Evolutionary conservation across 2,329 filamentous ascomycete species (phyloP).

Genomic region (Cytospora piceae): DNA sequence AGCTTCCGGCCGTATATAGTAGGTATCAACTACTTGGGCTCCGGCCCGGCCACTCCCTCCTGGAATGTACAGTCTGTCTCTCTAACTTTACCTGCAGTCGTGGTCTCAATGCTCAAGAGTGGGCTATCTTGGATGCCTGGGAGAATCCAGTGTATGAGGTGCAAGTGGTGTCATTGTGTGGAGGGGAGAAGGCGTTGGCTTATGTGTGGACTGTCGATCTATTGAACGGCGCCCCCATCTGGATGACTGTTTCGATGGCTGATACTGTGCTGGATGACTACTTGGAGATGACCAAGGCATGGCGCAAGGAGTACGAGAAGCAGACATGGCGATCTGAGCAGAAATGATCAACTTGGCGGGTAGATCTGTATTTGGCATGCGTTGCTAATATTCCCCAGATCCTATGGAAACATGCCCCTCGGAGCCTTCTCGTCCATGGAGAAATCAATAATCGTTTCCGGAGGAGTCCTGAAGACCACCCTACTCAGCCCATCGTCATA

Average conservation of each 20-base stretch:
- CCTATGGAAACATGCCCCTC: conserved; percentile 15
- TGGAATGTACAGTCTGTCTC: not conserved
- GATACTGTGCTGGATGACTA: not conserved
- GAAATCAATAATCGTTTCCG: not conserved
- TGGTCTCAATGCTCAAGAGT: conserved; percentile 20
- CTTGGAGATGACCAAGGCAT: not conserved
- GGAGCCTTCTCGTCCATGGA: conserved; percentile 10
- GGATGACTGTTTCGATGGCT: conserved; percentile 7
- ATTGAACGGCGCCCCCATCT: not conserved
- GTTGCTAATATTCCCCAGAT: not conserved
- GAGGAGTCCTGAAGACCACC: conserved; percentile 10
- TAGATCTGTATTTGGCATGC: not conserved
- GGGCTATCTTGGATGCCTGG: conserved; percentile 27
- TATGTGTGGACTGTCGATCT: conserved; percentile 15
- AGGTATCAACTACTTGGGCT: not conserved
- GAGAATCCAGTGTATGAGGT: conserved; percentile 28
- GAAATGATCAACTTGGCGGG: not conserved
- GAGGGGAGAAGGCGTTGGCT: conserved; percentile 9
- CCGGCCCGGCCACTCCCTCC: not conserved
- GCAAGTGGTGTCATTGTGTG: conserved; percentile 14
- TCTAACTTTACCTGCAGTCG: not conserved
- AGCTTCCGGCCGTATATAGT: conserved; percentile 25
- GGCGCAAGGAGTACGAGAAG: conserved; percentile 11
- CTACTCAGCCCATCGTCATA: conserved; percentile 23
- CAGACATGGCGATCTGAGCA: not conserved